Evolutionary conservation across 768 basidiomycete genomes (phyloP).

Genomic region (Pulveroboletus sp.): DNA sequence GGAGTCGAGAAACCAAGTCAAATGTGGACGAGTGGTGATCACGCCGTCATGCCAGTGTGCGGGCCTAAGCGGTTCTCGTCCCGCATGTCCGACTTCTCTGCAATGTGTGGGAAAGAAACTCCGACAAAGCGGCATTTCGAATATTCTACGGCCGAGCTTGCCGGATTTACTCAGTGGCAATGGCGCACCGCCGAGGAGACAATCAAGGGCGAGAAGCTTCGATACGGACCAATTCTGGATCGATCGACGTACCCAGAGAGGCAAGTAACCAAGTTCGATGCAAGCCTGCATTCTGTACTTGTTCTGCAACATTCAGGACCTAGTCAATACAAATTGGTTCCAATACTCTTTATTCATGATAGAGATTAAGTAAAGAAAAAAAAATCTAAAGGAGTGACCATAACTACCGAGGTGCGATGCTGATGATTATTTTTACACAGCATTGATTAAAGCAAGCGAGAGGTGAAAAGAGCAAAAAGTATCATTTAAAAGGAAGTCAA

Average conservation of each 20-base stretch:
- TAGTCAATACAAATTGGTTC: slow-evolving; percentile 4
- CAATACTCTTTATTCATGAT: slow-evolving; percentile 15
- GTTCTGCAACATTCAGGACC: no score
- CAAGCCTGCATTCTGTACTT: not conserved
- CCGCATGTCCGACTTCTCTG: slow-evolving; percentile 5
- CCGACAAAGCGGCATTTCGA: slow-evolving; percentile 1
- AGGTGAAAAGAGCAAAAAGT: not conserved
- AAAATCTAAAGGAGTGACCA: slow-evolving; percentile 21
- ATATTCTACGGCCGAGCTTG: not conserved
- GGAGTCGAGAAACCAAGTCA: not conserved
- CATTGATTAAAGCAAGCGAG: slow-evolving; percentile 5
- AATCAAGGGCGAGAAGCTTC: no score
- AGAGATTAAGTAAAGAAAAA: slow-evolving; percentile 20
- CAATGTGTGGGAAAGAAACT: not conserved
- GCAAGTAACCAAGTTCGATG: slow-evolving; percentile 10
- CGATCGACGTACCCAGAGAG: slow-evolving; percentile 6
- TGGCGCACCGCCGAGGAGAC: not conserved
- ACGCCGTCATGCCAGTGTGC: no score
- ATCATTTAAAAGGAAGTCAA: not conserved
- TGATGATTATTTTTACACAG: slow-evolving; percentile 21
- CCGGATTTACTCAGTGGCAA: not conserved
- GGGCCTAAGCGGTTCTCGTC: slow-evolving; percentile 5
- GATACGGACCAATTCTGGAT: not conserved
- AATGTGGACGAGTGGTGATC: not conserved
- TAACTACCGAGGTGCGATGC: slow-evolving; percentile 12